Evolutionary conservation across 2,329 filamentous ascomycete genomes (phyloP).

Genomic region (Penicillium sp.): DNA sequence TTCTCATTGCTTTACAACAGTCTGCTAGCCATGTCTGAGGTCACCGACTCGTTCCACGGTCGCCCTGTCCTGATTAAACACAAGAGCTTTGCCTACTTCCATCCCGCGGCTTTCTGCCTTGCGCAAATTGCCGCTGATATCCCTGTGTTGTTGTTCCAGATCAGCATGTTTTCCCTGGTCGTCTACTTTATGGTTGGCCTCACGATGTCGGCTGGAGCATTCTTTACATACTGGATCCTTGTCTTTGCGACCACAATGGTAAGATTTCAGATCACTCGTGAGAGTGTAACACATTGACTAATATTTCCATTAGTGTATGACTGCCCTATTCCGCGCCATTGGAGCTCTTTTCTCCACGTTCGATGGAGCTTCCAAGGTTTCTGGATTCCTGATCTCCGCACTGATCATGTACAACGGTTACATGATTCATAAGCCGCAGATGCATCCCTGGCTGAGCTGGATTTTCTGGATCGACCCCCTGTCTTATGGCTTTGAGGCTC

Average conservation of each 20-base stretch:
- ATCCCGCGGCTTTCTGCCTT: conserved; percentile 49
- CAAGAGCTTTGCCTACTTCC: conserved; percentile 57
- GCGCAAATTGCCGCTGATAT: conserved; percentile 51
- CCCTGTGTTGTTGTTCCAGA: conserved; percentile 58
- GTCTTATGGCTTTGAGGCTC: conserved; percentile 39
- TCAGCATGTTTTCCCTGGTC: conserved; percentile 57
- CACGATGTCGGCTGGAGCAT: conserved; percentile 50
- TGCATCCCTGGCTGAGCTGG: conserved; percentile 56
- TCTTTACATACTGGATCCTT: conserved; percentile 63
- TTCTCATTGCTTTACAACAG: conserved; percentile 62
- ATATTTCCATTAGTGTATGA: conserved; percentile 47
- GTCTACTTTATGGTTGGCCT: conserved; percentile 65
- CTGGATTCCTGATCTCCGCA: conserved; percentile 38
- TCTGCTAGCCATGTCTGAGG: conserved; percentile 64
- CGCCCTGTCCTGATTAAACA: conserved; percentile 61
- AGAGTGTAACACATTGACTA: conserved; percentile 10
- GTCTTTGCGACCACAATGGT: conserved; percentile 54
- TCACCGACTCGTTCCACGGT: conserved; percentile 61
- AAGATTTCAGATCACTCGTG: conserved; percentile 13
- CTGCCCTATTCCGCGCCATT: conserved; percentile 56
- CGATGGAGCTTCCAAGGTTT: conserved; percentile 58
- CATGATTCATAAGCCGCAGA: conserved; percentile 46
- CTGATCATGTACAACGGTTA: conserved; percentile 44
- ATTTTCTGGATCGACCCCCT: conserved; percentile 42
- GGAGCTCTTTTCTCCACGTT: conserved; percentile 58